Conservation (phyloP, 73 alveolate genomes). For the Paramecium bursaria region DNA sequence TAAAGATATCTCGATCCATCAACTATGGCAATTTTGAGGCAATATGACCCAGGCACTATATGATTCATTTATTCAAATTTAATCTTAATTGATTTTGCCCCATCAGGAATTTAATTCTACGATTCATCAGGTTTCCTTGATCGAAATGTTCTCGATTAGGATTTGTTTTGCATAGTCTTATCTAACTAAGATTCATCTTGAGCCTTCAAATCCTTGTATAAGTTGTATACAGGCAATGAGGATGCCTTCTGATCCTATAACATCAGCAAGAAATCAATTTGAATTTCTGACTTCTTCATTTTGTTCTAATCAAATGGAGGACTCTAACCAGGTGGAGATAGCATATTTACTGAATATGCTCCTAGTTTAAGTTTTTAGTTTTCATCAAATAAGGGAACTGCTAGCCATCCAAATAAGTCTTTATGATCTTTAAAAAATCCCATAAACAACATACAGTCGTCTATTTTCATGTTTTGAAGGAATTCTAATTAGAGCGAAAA, state of each 20-base stretch:
- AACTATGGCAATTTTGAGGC: constrained; percentile 7
- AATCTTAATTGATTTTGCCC: neutral
- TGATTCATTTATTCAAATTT: constrained; percentile 1
- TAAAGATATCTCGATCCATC: neutral
- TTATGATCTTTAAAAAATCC: constrained; percentile 39
- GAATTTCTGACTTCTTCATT: constrained; percentile 52
- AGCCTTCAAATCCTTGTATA: neutral
- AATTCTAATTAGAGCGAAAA: constrained; percentile 18
- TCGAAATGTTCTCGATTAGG: neutral
- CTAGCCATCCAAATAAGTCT: constrained; percentile 62
- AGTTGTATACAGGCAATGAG: constrained; percentile 23
- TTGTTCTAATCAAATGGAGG: constrained; percentile 46
- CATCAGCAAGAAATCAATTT: constrained; percentile 40
- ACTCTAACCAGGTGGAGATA: constrained; percentile 50
- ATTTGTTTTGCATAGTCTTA: neutral
- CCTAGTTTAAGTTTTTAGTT: constrained; percentile 42
- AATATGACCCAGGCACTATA: constrained; percentile 1
- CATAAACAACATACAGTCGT: constrained; percentile 41
- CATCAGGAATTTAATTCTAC: constrained; percentile 1
- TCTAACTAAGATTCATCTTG: neutral
- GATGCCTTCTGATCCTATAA: neutral
- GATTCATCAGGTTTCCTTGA: constrained; percentile 29
- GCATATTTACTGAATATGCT: neutral
- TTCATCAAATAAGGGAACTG: constrained; percentile 27
- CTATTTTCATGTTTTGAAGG: constrained; percentile 18